Percentiles rank a stretch among this genome's conserved stretches.
Conservation (phyloP, 345 rosid species). For the Leavenworthia alabamica region DNA sequence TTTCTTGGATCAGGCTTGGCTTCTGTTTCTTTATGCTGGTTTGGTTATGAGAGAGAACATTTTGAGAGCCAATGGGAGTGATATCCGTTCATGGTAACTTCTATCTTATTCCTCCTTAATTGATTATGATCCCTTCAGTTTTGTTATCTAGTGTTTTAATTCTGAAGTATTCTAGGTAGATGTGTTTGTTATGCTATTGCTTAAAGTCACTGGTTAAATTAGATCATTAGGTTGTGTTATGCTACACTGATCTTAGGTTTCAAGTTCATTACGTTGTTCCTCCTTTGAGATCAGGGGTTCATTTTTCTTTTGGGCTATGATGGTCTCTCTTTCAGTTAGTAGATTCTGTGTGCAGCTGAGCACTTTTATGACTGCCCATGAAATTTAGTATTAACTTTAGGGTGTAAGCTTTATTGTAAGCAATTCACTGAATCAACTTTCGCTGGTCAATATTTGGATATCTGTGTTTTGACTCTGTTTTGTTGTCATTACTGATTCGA, state of each 20-base stretch:
- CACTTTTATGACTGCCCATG: too few species aligned
- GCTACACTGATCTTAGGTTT: background rate
- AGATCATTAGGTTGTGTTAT: background rate
- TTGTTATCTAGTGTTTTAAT: background rate
- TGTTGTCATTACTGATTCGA: background rate
- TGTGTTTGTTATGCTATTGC: background rate
- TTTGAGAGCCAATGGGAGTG: slow-evolving; percentile 93
- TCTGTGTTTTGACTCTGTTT: background rate
- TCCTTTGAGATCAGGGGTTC: background rate
- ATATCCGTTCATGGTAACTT: slow-evolving; percentile 99
- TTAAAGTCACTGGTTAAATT: background rate
- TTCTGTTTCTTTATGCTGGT: slow-evolving; percentile 87
- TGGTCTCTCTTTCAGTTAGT: background rate
- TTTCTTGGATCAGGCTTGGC: slow-evolving; percentile 68
- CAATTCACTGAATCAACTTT: too few species aligned
- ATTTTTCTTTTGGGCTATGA: background rate
- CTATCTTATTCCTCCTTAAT: too few species aligned
- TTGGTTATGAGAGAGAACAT: slow-evolving; percentile 93
- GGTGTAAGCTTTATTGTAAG: too few species aligned
- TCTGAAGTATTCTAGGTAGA: background rate
- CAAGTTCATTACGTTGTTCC: background rate
- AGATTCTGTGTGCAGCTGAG: too few species aligned
- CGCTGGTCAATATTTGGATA: background rate
- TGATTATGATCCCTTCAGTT: background rate
- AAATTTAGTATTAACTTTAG: too few species aligned